Evolutionary conservation across 202 grass and related monocot genomes (phyloP).

Genomic region (Schoenoplectus triqueter): DNA sequence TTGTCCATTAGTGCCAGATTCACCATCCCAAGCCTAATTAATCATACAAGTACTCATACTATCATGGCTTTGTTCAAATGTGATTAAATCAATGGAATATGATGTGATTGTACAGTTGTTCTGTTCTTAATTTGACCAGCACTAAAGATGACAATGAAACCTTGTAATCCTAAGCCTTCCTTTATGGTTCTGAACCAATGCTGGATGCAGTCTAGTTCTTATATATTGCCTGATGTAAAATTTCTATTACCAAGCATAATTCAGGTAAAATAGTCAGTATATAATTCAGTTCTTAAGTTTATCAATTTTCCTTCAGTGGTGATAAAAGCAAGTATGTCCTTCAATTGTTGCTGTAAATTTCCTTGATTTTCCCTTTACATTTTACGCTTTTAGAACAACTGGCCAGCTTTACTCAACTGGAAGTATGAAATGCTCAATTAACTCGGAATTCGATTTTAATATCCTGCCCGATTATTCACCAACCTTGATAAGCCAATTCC

Average conservation of each 20-base stretch:
- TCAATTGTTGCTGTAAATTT: background rate
- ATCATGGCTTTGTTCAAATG: background rate
- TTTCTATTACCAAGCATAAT: background rate
- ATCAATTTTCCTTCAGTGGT: background rate
- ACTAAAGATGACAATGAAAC: background rate
- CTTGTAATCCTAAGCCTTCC: background rate
- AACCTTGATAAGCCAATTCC: conserved; percentile 64
- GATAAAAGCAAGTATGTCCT: background rate
- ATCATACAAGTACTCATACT: background rate
- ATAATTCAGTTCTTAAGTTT: background rate
- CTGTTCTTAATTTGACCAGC: background rate
- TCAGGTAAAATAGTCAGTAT: background rate
- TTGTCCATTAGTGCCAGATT: conserved; percentile 90
- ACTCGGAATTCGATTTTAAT: background rate
- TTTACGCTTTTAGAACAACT: background rate
- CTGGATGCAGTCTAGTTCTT: background rate
- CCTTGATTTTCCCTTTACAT: conserved; percentile 7
- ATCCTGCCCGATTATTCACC: conserved; percentile 1
- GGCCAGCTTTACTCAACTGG: background rate
- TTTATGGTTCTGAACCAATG: background rate
- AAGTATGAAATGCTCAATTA: background rate
- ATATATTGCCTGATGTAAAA: background rate
- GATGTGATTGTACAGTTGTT: background rate
- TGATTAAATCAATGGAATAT: background rate
- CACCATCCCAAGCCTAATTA: conserved; percentile 66